Percentiles rank a stretch among this genome's conserved stretches.
Conservation (phyloP, 2,329 filamentous ascomycete species). For the Ploettnerulaceae sp. region DNA sequence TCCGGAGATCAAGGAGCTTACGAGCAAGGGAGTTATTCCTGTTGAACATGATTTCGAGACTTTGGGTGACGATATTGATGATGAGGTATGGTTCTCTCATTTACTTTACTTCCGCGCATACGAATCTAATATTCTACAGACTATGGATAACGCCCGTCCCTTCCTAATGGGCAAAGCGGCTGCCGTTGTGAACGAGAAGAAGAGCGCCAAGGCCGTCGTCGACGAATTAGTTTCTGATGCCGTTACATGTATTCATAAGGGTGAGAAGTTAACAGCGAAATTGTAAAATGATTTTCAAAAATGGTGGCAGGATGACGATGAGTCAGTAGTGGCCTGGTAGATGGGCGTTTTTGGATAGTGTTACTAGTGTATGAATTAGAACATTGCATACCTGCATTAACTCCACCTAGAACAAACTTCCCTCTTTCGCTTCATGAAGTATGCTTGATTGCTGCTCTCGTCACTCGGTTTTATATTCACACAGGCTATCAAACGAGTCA, state of each 20-base stretch:
- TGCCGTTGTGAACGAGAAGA: constrained; percentile 88
- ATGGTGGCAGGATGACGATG: background rate
- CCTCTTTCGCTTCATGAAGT: background rate
- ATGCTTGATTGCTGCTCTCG: too few species aligned
- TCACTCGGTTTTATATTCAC: too few species aligned
- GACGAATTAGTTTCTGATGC: constrained; percentile 91
- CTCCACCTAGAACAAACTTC: too few species aligned
- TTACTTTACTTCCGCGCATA: background rate
- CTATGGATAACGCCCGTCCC: constrained; percentile 85
- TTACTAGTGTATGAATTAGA: constrained; percentile 16
- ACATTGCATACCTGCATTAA: too few species aligned
- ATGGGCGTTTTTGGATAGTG: constrained; percentile 7
- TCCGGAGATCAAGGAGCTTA: constrained; percentile 88
- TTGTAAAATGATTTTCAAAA: constrained; percentile 41
- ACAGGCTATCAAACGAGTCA: too few species aligned
- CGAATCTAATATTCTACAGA: constrained; percentile 37
- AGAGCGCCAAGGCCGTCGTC: constrained; percentile 83
- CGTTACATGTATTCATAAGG: constrained; percentile 62
- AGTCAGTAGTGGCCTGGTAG: background rate
- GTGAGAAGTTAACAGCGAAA: constrained; percentile 65
- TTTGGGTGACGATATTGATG: constrained; percentile 63
- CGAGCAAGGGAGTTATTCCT: constrained; percentile 81
- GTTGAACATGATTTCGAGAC: constrained; percentile 93
- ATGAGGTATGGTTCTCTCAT: constrained; percentile 36
- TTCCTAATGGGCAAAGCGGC: constrained; percentile 97